These are phyloP conservation scores for Mycena citricolor DNA, from an alignment of 1,284 basidiomycete species.

Conservation along the genomic window DNA sequence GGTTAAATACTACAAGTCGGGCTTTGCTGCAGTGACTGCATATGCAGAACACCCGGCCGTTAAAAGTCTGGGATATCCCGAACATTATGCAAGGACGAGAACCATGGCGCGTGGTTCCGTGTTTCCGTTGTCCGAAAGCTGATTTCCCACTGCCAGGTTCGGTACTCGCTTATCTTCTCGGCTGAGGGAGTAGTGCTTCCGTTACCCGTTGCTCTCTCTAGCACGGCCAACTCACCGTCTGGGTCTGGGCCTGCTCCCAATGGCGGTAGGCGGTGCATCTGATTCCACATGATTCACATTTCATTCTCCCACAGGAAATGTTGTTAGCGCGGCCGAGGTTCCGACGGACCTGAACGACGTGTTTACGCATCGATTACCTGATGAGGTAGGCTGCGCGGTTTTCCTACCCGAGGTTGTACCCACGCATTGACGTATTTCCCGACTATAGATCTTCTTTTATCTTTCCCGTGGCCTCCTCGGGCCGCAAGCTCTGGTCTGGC, in stretches of 20 bases:
- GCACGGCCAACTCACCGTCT: no score
- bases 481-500: constrained; percentile 87
- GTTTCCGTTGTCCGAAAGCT: no score
- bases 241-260: neutral
- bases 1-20: constrained; percentile 87
- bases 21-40: constrained; percentile 76
- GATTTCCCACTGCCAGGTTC: constrained; percentile 11
- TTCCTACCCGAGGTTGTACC: neutral
- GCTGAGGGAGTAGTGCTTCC: constrained; percentile 90
- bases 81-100: constrained; percentile 88
- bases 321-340: constrained; percentile 86
- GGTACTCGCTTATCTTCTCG: constrained; percentile 84
- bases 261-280: neutral
- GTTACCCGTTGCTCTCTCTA: constrained; percentile 83
- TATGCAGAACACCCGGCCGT: constrained; percentile 79
- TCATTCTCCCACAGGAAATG: no score
- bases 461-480: constrained; percentile 89
- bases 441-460: constrained; percentile 83
- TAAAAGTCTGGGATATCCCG: constrained; percentile 75
- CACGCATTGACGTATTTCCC: neutral
- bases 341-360: constrained; percentile 93
- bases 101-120: constrained; percentile 61
- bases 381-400: constrained; percentile 52
- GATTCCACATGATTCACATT: no score
- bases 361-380: constrained; percentile 92